A percentile compares a stretch with the other conserved stretches of the same genome.
Evolutionary conservation across 106 monocot genomes (phyloP).

Genomic region (Acorus gramineus): DNA sequence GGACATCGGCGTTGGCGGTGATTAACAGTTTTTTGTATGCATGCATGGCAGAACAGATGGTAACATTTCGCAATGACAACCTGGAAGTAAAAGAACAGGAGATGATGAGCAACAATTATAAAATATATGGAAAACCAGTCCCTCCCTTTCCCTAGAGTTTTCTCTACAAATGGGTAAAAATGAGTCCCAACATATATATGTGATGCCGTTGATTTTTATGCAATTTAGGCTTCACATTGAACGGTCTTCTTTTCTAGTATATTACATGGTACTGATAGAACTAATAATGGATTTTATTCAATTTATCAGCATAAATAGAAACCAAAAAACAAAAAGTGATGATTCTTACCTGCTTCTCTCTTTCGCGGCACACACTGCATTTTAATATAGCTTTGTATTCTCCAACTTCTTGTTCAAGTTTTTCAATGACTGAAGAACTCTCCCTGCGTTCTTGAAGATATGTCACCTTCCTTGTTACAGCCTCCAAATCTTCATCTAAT

Average conservation of each 20-base stretch:
- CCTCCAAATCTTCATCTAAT: constrained; percentile 55
- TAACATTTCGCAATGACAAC: constrained; percentile 97
- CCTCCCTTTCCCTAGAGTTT: no score
- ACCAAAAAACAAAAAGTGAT: no score
- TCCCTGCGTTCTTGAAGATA: constrained; percentile 34
- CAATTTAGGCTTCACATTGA: no score
- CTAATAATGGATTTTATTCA: no score
- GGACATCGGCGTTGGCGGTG: constrained; percentile 84
- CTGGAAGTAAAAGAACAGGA: constrained; percentile 24
- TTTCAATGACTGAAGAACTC: constrained; percentile 34
- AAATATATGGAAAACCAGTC: neutral
- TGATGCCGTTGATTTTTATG: no score
- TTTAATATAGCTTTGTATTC: constrained; percentile 68
- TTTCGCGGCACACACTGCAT: constrained; percentile 50
- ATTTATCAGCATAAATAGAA: no score
- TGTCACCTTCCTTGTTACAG: constrained; percentile 30
- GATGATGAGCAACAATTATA: neutral
- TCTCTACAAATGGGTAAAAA: no score
- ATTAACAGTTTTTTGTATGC: constrained; percentile 50
- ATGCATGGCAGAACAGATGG: constrained; percentile 80
- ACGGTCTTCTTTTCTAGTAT: no score
- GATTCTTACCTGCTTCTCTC: constrained; percentile 53
- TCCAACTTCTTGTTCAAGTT: constrained; percentile 46
- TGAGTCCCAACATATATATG: no score
- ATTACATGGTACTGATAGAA: no score